These are phyloP conservation scores for Trichocomaceae sp. DNA, from an alignment of 2,329 filamentous ascomycete genomes.

Conservation along the genomic window DNA sequence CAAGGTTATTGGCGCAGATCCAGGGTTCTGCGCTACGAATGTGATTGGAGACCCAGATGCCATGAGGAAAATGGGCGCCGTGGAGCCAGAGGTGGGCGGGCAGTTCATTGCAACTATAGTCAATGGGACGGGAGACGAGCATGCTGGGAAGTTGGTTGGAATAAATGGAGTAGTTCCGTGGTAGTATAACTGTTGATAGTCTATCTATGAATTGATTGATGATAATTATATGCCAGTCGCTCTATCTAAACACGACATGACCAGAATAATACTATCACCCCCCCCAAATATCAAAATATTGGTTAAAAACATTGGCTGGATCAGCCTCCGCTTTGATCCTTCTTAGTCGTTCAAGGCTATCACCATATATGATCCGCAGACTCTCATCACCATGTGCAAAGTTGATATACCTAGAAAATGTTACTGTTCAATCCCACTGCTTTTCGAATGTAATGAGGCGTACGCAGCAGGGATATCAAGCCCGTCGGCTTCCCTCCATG, in stretches of 20 bases:
- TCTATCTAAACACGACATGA: too few species aligned
- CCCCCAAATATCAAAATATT: too few species aligned
- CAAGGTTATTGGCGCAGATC: constrained; percentile 1
- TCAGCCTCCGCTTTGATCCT: neutral
- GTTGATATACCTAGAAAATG: neutral
- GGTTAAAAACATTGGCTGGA: neutral
- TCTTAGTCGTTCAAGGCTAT: neutral
- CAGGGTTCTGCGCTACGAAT: constrained; percentile 1
- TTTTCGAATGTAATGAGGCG: too few species aligned
- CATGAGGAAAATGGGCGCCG: constrained; percentile 2
- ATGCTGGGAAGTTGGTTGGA: constrained; percentile 30
- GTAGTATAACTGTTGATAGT: neutral
- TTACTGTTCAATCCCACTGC: neutral
- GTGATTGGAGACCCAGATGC: neutral
- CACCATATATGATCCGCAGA: neutral
- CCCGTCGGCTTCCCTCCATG: neutral
- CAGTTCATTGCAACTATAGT: constrained; percentile 9
- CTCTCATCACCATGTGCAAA: neutral
- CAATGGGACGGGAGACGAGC: constrained; percentile 31
- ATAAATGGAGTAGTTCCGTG: constrained; percentile 14
- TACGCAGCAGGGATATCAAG: neutral
- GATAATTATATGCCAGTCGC: neutral
- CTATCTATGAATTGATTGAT: neutral
- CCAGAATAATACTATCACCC: too few species aligned
- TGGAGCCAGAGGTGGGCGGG: constrained; percentile 1